Evolutionary conservation across 2,329 filamentous ascomycete genomes (phyloP).

Genomic region (Pseudogymnoascus sp.): DNA sequence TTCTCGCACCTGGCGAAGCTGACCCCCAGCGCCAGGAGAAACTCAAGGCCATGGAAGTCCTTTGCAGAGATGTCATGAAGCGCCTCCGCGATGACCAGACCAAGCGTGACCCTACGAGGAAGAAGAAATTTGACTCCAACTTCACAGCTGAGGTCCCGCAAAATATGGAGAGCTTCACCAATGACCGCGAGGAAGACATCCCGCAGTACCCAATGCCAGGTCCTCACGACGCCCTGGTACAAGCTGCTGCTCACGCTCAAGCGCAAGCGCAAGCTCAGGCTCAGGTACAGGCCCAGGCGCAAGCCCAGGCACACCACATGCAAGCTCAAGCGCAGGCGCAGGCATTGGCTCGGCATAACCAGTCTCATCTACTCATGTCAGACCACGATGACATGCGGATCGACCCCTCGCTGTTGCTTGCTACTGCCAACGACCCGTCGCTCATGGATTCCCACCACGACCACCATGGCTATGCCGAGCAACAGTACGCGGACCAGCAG

Average conservation of each 20-base stretch:
- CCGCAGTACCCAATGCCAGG: background rate
- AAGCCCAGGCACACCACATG: conserved; percentile 9
- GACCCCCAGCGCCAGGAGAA: conserved; percentile 48
- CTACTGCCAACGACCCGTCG: conserved; percentile 33
- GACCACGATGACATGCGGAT: conserved; percentile 50
- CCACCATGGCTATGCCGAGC: conserved; percentile 19
- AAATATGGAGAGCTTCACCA: background rate
- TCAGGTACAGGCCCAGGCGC: conserved; percentile 11
- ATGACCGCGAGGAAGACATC: conserved; percentile 1
- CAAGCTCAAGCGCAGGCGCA: conserved; percentile 16
- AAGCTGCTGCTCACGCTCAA: conserved; percentile 25
- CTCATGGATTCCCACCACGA: conserved; percentile 29
- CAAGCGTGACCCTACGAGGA: conserved; percentile 43
- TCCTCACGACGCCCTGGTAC: conserved; percentile 19
- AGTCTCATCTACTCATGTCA: conserved; percentile 18
- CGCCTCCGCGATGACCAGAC: conserved; percentile 60
- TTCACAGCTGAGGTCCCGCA: conserved; percentile 21
- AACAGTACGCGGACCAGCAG: conserved; percentile 25
- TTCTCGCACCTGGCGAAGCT: conserved; percentile 42
- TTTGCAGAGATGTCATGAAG: conserved; percentile 73
- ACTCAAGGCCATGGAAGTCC: conserved; percentile 57
- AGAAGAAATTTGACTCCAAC: conserved; percentile 32
- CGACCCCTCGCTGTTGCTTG: conserved; percentile 53
- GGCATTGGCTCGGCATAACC: conserved; percentile 12
- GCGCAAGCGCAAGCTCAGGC: conserved; percentile 18